Base-by-base conservation (phyloP, 768 basidiomycete genomes). In the Collybia nuda region DNA sequence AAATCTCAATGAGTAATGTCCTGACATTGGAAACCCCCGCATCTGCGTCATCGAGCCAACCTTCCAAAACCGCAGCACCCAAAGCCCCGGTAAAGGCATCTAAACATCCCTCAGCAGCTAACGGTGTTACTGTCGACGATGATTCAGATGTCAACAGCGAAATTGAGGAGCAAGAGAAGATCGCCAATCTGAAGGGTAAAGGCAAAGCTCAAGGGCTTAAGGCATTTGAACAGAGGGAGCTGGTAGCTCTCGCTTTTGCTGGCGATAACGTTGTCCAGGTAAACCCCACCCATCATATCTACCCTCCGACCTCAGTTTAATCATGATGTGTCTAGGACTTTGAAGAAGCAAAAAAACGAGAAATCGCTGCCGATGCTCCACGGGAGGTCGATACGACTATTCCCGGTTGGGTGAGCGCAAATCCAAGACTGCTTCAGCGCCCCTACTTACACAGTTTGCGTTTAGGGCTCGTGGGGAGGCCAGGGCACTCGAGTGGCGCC, bases 251-350 rank as follows among this genome's bases (percentile, higher is more conserved):
- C 48, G 97, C 97, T 0, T 99, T 99, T 72, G 96, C 95, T 1
- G 95, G 93, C 2, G 97, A 99, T 67, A 92, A 98, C 56, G 96
- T 98, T 26, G 85, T 97, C 5, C 85, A 89, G 69, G 93, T 93
- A 60, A 28, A 84, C 62, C 17, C 32, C 6, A 32, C 35, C 7
- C 24, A 9, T 19, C 17, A 11, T 47, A 18, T 51, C 2, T 50
- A 6, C 17, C 17, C 22, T 41, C 46, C 22, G 28, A 19, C 51
- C 40, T 43, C 8, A 24, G n/a, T 32, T 42, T 28, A 36, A 40
- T 50, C 41, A 47, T 22, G 48, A 44, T 21, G 57, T 40, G 28
- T 44, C 3, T 59, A 95, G 92, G 87, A 89, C 48, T 99, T 99
- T 62, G 86, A 84, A 56, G 86, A 86, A 52, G 81, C 84, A 32